Evolutionary conservation across 345 rosid genomes (phyloP).

Genomic region (Erodium maritimum): DNA sequence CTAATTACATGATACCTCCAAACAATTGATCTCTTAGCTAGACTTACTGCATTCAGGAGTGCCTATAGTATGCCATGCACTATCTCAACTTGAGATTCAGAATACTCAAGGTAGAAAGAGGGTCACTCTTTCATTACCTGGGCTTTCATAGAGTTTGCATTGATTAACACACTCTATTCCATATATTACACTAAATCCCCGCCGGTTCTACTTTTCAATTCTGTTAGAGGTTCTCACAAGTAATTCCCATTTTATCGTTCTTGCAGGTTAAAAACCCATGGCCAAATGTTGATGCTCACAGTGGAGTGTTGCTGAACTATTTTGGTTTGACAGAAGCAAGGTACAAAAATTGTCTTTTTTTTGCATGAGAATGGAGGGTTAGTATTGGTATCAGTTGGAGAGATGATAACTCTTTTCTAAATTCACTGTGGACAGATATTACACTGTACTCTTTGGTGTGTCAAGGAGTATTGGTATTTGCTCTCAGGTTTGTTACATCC

Average conservation of each 20-base stretch:
- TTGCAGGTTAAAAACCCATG: conserved; percentile 94
- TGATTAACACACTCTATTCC: too few species aligned
- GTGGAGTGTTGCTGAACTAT: conserved; percentile 88
- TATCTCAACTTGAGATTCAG: too few species aligned
- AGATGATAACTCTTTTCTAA: background rate
- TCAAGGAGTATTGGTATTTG: conserved; percentile 97
- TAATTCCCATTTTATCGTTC: background rate
- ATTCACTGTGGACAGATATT: conserved; percentile 40
- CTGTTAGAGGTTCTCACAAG: background rate
- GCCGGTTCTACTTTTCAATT: background rate
- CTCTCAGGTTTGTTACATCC: conserved; percentile 52
- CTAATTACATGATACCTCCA: too few species aligned
- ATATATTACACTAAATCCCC: too few species aligned
- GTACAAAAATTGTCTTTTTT: conserved; percentile 16
- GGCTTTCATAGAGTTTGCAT: too few species aligned
- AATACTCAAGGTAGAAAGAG: too few species aligned
- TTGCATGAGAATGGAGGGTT: background rate
- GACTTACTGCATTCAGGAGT: too few species aligned
- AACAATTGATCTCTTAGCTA: too few species aligned
- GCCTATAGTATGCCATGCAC: too few species aligned
- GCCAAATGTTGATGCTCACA: conserved; percentile 99
- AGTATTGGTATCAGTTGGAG: background rate
- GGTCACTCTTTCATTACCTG: too few species aligned
- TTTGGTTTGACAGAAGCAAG: conserved; percentile 94
- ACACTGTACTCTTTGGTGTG: conserved; percentile 91